Conservation (phyloP, 805 yeast species). For the Hyphopichia homilentoma region DNA sequence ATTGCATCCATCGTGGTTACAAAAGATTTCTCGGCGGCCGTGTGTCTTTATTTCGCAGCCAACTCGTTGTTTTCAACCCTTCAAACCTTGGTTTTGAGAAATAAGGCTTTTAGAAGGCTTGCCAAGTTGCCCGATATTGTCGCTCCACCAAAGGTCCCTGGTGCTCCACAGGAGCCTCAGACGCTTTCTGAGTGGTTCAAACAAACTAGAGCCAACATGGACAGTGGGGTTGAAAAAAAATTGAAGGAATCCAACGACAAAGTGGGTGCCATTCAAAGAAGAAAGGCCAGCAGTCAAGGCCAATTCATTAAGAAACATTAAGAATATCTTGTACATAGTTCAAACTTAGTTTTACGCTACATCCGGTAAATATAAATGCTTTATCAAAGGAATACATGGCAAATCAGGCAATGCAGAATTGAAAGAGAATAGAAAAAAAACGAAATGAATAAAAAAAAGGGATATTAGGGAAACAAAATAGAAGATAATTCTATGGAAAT, state of each 20-base stretch:
- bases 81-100: constrained; percentile 68
- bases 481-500: too few species aligned
- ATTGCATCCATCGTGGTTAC: constrained; percentile 84
- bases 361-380: too few species aligned
- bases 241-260: constrained; percentile 33
- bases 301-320: constrained; percentile 41
- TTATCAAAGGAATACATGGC: too few species aligned
- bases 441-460: too few species aligned
- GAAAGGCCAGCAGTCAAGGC: constrained; percentile 23
- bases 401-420: too few species aligned
- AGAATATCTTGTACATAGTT: constrained; percentile 1
- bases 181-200: constrained; percentile 37
- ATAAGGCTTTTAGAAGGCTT: constrained; percentile 51
- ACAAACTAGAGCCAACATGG: constrained; percentile 27
- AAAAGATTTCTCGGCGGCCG: constrained; percentile 79
- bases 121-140: constrained; percentile 58
- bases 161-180: constrained; percentile 24
- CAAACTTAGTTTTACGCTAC: too few species aligned
- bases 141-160: constrained; percentile 18
- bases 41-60: constrained; percentile 79
- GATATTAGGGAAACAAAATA: too few species aligned
- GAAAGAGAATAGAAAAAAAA: too few species aligned
- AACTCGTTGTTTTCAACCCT: constrained; percentile 71
- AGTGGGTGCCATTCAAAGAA: constrained; percentile 34
- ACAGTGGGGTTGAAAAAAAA: constrained; percentile 28